Percentiles rank a stretch among this genome's conserved stretches.
phyloP scores from a whole-genome alignment of 129 eudicot genomes.

The Escallonia rubra region DNA sequence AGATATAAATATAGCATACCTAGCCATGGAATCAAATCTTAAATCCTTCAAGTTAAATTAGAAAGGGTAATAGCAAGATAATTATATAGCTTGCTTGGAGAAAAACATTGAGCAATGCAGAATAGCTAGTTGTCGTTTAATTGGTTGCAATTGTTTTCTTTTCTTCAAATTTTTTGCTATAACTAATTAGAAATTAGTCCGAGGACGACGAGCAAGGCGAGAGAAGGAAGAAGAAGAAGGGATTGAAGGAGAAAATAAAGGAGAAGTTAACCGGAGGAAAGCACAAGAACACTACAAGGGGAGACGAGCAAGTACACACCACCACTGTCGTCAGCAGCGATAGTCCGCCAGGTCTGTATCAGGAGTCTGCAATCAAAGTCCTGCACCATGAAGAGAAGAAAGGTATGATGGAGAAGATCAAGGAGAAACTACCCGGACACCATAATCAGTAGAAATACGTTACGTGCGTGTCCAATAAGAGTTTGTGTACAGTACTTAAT shows the following conservation, averaged over 20 bases:
- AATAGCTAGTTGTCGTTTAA: too few species aligned
- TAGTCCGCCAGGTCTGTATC: conserved; percentile 17
- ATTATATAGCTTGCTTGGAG: too few species aligned
- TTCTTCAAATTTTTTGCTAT: too few species aligned
- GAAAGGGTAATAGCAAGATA: too few species aligned
- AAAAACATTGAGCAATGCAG: too few species aligned
- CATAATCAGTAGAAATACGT: conserved; percentile 16
- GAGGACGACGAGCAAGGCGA: conserved; percentile 61
- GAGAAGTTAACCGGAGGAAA: conserved; percentile 43
- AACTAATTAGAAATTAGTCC: conserved; percentile 11
- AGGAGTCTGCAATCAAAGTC: too few species aligned
- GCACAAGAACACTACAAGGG: conserved; percentile 32
- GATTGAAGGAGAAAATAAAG: conserved; percentile 58
- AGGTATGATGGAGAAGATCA: conserved; percentile 66
- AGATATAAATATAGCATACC: too few species aligned
- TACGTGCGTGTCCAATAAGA: too few species aligned
- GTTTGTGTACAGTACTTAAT: too few species aligned
- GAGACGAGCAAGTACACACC: conserved; percentile 3
- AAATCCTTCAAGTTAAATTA: too few species aligned
- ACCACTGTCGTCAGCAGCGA: conserved; percentile 27
- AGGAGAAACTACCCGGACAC: conserved; percentile 74
- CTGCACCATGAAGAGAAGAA: conserved; percentile 31
- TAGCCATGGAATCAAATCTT: too few species aligned
- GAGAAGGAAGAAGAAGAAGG: conserved; percentile 54
- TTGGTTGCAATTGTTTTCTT: too few species aligned